Evolutionary conservation across 805 yeast species (phyloP), one percentile per base, ranked within the genome.

Genomic region (Candida germanica): DNA sequence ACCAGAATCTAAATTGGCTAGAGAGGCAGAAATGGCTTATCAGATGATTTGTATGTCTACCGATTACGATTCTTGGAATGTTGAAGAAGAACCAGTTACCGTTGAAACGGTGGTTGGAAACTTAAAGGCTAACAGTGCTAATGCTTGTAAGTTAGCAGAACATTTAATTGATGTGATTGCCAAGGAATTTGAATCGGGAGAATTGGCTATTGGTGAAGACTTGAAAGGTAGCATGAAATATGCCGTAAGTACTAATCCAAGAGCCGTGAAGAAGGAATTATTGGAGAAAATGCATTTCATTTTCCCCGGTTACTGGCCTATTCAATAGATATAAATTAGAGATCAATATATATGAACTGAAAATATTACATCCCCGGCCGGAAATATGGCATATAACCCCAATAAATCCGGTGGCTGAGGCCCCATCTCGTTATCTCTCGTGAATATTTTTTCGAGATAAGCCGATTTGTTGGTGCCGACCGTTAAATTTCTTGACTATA

Each of bases 21-120:
- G 94, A 55, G 99, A 93, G 66, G 96, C 98, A 29, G 99, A 93
- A 64, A 82, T 93, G 47, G 75, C 95, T 19, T 93, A 93, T 65
- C 98, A 91, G 64, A 93, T 93, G 97, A 76, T 93, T 46, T 93
- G 99, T 65, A 93, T 93, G 99, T 83, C 95, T 1, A 93, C 99
- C 3, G 99, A 93, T 61, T 93, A 93, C 64, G 99, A 93, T 58
- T 95, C 98, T 16, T 93, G 99, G 99, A 85, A 88, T 56, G 95
- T 83, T 52, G 79, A 77, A 36, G 98, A 82, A 56, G 97, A 91
- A 54, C 91, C 98, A 2, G 99, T 93, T 31, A 89, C 98, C 6
- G 98, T 93, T n/a, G 97, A 89, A 65, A 84, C 95, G 4, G 96
- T 93, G 27, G 88, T 93, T 33, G 87, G 95, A 37, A 86, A 93